Base-by-base conservation (phyloP, 306 rosid genomes). In the Coriaria nepalensis region DNA sequence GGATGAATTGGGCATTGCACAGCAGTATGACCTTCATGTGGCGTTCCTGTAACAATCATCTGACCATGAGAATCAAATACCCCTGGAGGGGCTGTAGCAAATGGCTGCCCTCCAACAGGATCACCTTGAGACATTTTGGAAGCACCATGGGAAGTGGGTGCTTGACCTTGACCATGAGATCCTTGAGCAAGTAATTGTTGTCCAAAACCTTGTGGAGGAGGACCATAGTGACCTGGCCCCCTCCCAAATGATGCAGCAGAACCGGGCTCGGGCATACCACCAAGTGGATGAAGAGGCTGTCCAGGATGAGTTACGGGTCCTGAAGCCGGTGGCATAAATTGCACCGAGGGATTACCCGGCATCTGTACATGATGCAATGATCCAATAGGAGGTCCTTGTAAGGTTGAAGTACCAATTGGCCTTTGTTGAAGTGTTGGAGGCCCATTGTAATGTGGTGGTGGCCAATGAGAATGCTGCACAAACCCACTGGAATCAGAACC, bases 141-240 rank as follows among this genome's bases (percentile, higher is more conserved):
- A 50, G 71, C 72, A 36, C 74, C 81, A 65, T 49, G 74, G 60
- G 63, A 60, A 55, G 72, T 58, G 39, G 73, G 77, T 38, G 68
- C 77, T 36, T 70, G 93, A 41, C 66, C 75, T 60, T 61, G 93
- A 65, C 68, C 66, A 61, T 60, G 64, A 55, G 68, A 73, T 61
- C 73, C 76, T 5, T 49, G 64, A 56, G 68, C 77, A 65, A 61
- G 49, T 58, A 74, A 50, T 40, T 59, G 76, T 41, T 50, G 50
- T 38, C 61, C 77, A 69, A 66, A 66, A 61, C 49, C 60, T 48
- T 15, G 75, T 37, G 72, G 83, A 20, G 63, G 60, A 60, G 52
- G 54, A 35, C 70, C 74, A 68, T 53, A 33, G 46, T 69, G 67
- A 60, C 48, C 34, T 9, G 67, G 45, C 52, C 63, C 74, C 37